Conservation (phyloP, 495 filamentous ascomycete genomes). For the Aspergillus saccharolyticus region DNA sequence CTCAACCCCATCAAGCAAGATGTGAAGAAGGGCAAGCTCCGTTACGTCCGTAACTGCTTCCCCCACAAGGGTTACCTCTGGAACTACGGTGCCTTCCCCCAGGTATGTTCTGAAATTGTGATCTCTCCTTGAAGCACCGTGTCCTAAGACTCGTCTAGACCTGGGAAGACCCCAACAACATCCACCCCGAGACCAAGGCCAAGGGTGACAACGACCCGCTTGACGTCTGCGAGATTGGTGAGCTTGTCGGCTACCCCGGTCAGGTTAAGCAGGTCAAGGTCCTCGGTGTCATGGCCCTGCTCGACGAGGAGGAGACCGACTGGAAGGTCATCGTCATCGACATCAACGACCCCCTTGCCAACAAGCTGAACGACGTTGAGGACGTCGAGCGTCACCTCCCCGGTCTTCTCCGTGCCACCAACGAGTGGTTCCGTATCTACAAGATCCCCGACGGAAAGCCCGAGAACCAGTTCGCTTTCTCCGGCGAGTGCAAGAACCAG, state of each 20-base stretch:
- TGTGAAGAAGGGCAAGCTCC: slow-evolving; percentile 57
- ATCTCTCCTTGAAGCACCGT: neutral
- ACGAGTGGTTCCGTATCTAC: slow-evolving; percentile 99
- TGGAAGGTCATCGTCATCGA: slow-evolving; percentile 99
- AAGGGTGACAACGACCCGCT: slow-evolving; percentile 99
- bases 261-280: slow-evolving; percentile 99
- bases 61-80: slow-evolving; percentile 99
- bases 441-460: slow-evolving; percentile 99
- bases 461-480: slow-evolving; percentile 99
- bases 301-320: slow-evolving; percentile 99
- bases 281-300: slow-evolving; percentile 96
- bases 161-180: slow-evolving; percentile 94
- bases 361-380: slow-evolving; percentile 97
- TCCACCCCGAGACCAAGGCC: slow-evolving; percentile 99
- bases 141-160: slow-evolving; percentile 53
- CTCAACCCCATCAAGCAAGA: slow-evolving; percentile 93
- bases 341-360: slow-evolving; percentile 91
- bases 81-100: slow-evolving; percentile 99
- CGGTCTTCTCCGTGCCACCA: slow-evolving; percentile 92
- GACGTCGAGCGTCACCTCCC: slow-evolving; percentile 98
- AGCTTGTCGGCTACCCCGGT: slow-evolving; percentile 89
- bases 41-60: slow-evolving; percentile 99
- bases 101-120: slow-evolving; percentile 50
- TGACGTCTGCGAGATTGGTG: slow-evolving; percentile 98
- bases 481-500: slow-evolving; percentile 99